Evolutionary conservation across 129 eudicot genomes (phyloP).

Genomic region (Flaveria bidentis): DNA sequence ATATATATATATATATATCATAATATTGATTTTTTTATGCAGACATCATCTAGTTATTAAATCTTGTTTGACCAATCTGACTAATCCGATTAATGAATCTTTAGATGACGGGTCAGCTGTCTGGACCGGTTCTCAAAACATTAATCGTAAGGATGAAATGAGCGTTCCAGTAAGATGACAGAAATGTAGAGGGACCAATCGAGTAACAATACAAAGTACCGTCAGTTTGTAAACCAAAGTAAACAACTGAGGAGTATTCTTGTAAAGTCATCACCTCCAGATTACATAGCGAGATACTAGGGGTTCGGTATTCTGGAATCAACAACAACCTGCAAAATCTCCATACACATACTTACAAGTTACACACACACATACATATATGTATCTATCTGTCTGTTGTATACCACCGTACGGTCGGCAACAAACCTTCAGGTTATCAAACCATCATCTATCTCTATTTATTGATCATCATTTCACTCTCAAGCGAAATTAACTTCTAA

Average conservation of each 20-base stretch:
- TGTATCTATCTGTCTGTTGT: slow-evolving; percentile 34
- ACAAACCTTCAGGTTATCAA: slow-evolving; percentile 45
- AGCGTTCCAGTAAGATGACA: background rate
- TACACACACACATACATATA: background rate
- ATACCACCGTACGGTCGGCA: slow-evolving; percentile 53
- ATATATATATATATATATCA: too few species aligned
- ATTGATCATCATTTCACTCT: slow-evolving; percentile 3
- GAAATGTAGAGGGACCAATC: background rate
- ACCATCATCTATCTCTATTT: slow-evolving; percentile 29
- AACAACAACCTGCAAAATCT: slow-evolving; percentile 25
- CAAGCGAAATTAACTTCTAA: too few species aligned
- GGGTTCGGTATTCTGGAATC: slow-evolving; percentile 32
- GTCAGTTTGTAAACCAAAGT: background rate
- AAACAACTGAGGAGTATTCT: background rate
- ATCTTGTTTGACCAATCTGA: too few species aligned
- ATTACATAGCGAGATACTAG: slow-evolving; percentile 22
- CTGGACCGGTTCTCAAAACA: too few species aligned
- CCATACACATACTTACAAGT: background rate
- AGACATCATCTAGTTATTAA: too few species aligned
- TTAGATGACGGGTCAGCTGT: too few species aligned
- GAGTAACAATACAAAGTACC: background rate
- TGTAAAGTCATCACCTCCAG: background rate
- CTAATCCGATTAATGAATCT: too few species aligned
- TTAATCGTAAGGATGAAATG: too few species aligned
- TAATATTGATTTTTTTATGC: too few species aligned